A percentile compares a stretch with the other conserved stretches of the same genome.
Evolutionary conservation across 1,284 basidiomycete genomes (phyloP).

Genomic region (Golubevia sp.): DNA sequence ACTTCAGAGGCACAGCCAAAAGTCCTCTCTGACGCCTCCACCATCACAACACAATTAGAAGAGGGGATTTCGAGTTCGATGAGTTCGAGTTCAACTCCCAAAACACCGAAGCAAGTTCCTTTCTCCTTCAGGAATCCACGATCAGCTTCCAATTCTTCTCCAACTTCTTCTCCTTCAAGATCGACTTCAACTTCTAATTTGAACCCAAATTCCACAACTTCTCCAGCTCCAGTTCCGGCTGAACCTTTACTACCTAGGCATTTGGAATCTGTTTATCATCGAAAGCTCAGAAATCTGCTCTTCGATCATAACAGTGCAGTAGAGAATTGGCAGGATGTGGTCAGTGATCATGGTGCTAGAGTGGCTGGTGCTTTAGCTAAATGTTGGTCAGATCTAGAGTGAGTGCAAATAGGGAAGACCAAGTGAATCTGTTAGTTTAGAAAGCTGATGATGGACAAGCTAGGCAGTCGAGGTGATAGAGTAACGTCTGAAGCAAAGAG

Average conservation of each 20-base stretch:
- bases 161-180: not conserved
- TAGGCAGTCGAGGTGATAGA: too few species aligned
- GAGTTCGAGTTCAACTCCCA: not conserved
- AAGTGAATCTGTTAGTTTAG: too few species aligned
- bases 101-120: not conserved
- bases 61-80: too few species aligned
- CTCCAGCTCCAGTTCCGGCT: not conserved
- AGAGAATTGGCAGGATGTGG: slow-evolving; percentile 40
- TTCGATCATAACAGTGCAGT: slow-evolving; percentile 26
- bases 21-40: too few species aligned
- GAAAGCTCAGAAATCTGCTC: slow-evolving; percentile 30
- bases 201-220: not conserved
- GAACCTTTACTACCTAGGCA: slow-evolving; percentile 23
- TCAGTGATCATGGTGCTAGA: slow-evolving; percentile 44
- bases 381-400: slow-evolving; percentile 36
- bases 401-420: not conserved
- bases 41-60: too few species aligned
- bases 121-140: not conserved
- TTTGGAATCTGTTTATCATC: slow-evolving; percentile 41
- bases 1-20: too few species aligned
- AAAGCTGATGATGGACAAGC: too few species aligned
- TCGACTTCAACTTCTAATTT: not conserved
- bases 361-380: slow-evolving; percentile 35
- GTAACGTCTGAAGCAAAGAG: too few species aligned
- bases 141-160: not conserved